Evolutionary conservation across 2,329 filamentous ascomycete species (phyloP), one percentile per base, ranked within the genome.

Genomic region (Penicillium palitans): DNA sequence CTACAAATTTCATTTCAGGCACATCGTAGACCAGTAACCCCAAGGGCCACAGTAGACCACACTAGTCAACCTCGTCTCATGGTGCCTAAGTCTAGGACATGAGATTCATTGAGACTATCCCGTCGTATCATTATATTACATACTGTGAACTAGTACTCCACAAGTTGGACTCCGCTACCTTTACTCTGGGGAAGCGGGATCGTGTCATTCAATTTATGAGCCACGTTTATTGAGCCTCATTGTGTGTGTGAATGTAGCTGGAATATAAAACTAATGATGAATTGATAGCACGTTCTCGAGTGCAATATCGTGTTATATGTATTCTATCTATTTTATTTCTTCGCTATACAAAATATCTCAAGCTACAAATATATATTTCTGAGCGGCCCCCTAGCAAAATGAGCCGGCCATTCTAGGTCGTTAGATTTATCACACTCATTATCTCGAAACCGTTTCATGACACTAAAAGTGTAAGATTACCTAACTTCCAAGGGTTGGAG

Each of bases 1-100:
- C 60, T 59, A 62, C 55, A 61, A 65, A 51, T 57, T 64, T 57
- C 57, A 61, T 31, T 56, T 7, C 33, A 15, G 25, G 6, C 42
- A 40, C 8, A 13, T 50, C 1, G 45, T 35, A 40, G 21, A 27
- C 37, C 3, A 55, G 25, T 41, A 52, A n/a, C 13, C 4, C 9
- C 1, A 10, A 24, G 10, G 4, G 8, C 1, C 33, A 39, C 6
- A 33, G 13, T 33, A 21, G 45, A 17, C n/a, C 8, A 6, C n/a
- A 19, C 12, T 33, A 3, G 8, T 2, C 29, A 35, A 12, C 2
- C 31, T 9, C 12, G 29, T 33, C 31, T 25, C 15, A n/a, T 13
- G 9, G 3, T 29, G 9, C 2, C 9, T 37, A 6, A 13, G 31
- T 48, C 31, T 49, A 37, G 15, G 46, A 5, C 31, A 12, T 24